A percentile compares a stretch with the other conserved stretches of the same genome.
These are phyloP conservation scores for Pittosporum tobira DNA, from an alignment of 129 eudicot genomes.

Conservation along the genomic window DNA sequence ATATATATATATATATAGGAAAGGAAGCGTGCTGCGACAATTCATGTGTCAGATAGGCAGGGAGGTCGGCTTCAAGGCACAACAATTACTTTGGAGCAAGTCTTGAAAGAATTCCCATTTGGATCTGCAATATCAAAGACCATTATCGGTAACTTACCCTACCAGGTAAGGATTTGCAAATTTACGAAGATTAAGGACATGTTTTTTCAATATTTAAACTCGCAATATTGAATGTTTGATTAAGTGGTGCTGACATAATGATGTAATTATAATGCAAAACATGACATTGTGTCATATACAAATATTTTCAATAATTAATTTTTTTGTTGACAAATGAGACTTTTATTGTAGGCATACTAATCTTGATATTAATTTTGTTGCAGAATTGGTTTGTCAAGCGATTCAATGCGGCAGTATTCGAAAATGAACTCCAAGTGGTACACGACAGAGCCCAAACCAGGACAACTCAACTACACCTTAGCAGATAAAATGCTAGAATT, in stretches of 20 bases:
- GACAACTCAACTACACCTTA: slow-evolving; percentile 59
- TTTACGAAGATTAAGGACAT: no score
- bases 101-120: slow-evolving; percentile 68
- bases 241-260: no score
- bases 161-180: slow-evolving; percentile 78
- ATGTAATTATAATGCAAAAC: no score
- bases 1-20: no score
- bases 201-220: no score
- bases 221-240: no score
- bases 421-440: slow-evolving; percentile 94
- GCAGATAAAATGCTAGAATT: slow-evolving; percentile 75
- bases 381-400: slow-evolving; percentile 80
- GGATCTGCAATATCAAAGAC: slow-evolving; percentile 76
- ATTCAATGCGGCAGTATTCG: slow-evolving; percentile 90
- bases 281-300: no score
- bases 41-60: slow-evolving; percentile 52
- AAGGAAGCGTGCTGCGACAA: slow-evolving; percentile 58
- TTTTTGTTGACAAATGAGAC: no score
- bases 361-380: background rate
- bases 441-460: slow-evolving; percentile 66
- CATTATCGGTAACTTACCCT: slow-evolving; percentile 53
- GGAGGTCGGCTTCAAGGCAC: slow-evolving; percentile 64
- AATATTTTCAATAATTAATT: no score
- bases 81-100: slow-evolving; percentile 36
- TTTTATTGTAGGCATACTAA: no score